Base-by-base conservation (phyloP, 768 basidiomycete species). In the Boletus huronensis region DNA sequence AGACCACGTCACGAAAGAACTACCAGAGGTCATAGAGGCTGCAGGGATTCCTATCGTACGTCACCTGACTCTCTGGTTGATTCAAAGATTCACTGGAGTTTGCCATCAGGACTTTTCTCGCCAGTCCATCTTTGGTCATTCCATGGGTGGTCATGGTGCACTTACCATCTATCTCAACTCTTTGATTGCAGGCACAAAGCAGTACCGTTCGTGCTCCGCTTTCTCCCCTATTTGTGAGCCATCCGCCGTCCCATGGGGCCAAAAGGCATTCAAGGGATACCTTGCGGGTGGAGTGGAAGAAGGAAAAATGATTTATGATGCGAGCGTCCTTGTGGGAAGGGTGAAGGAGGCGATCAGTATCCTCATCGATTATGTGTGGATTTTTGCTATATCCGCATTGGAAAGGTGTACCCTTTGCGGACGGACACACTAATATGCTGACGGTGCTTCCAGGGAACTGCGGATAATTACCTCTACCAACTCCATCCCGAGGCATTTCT, bases 81-180 rank as follows among this genome's bases (percentile, higher is more conserved):
- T 48, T 36, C 14, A 21, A 42, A 17, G 53, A 32, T 13, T 52
- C 38, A 58, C 38, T 34, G 6, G 29, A 23, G 21, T 39, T n/a
- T 29, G n/a, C 32, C 7, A 5, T 25, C 62, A 94, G 92, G 93
- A 98, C 75, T 79, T 87, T 60, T 78, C 75, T 31, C 84, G 89
- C 48, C 85, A 90, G 66, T 93, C 93, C 21, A 87, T 98, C 64
- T 89, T 93, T 65, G 97, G 97, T 10, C 97, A 99, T 72, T 93
- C 90, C 42, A 99, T 98, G 97, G 93, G 91, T 53, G 97, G 97
- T 2, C 94, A 97, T 66, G 97, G 97, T 8, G 93, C 97, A 13
- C 79, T 99, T 26, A 88, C 89, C 16, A 73, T 98, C 36, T 98
- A 98, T 72, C 85, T 98, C 42, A 77, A 83, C 51, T 86, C 91